Evolutionary conservation across 345 rosid genomes (phyloP).

Genomic region (Eucalyptus sp.): DNA sequence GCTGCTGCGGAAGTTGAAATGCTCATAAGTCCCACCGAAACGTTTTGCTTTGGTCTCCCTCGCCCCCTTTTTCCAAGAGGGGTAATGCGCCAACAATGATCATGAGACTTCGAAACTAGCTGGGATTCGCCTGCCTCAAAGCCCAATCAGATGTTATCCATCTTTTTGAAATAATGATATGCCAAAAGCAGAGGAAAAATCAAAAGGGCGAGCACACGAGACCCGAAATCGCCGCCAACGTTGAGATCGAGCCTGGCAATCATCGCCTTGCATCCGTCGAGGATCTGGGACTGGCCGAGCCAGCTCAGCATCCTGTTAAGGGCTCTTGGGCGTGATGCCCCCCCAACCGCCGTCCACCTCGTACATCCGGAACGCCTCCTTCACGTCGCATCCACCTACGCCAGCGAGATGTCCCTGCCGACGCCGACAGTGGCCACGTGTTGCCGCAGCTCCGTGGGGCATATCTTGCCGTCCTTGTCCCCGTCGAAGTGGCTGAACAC

Average conservation of each 20-base stretch:
- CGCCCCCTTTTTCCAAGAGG: background rate
- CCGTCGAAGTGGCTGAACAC: too few relatives aligned
- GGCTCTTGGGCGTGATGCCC: too few relatives aligned
- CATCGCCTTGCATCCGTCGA: conserved; percentile 40
- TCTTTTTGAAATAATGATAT: background rate
- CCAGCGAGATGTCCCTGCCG: too few relatives aligned
- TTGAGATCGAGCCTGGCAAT: conserved; percentile 39
- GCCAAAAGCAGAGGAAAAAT: background rate
- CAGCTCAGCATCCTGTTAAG: background rate
- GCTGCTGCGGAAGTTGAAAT: background rate
- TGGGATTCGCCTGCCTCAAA: background rate
- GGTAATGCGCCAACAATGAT: background rate
- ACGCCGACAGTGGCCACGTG: too few relatives aligned
- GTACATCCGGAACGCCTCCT: too few relatives aligned
- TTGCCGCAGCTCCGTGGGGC: too few relatives aligned
- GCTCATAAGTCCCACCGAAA: background rate
- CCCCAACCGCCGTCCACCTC: too few relatives aligned
- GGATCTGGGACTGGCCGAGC: conserved; percentile 30
- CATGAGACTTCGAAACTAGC: background rate
- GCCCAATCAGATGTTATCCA: background rate
- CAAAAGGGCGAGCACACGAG: background rate
- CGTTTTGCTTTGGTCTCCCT: background rate
- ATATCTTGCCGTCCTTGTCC: too few relatives aligned
- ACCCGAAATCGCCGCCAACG: conserved; percentile 31
- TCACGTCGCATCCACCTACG: too few relatives aligned